A percentile compares a stretch with the other conserved stretches of the same genome.
phyloP scores from a whole-genome alignment of 768 basidiomycete species.

The Hirschioporus abietinus region DNA sequence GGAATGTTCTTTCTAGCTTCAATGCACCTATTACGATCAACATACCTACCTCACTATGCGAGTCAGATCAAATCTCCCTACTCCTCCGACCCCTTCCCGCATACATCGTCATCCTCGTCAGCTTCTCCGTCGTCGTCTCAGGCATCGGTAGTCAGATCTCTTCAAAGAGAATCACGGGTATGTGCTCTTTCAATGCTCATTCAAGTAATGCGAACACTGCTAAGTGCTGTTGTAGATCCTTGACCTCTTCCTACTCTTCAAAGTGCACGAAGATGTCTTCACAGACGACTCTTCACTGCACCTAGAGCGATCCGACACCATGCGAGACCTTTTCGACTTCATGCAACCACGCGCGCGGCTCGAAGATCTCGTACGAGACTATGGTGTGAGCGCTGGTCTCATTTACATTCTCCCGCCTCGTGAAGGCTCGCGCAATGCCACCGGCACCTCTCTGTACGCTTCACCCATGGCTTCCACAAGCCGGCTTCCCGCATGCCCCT shows the following conservation, averaged over 20 bases:
- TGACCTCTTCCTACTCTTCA: slow-evolving; percentile 75
- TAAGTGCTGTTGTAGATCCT: slow-evolving; percentile 58
- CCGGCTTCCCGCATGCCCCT: neutral
- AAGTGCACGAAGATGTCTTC: slow-evolving; percentile 75
- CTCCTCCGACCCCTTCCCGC: slow-evolving; percentile 74
- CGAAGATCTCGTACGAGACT: slow-evolving; percentile 60
- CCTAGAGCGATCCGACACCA: slow-evolving; percentile 60
- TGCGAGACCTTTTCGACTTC: slow-evolving; percentile 75
- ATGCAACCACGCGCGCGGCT: slow-evolving; percentile 66
- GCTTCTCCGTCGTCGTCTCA: neutral
- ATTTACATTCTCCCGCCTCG: slow-evolving; percentile 6
- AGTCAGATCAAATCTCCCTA: slow-evolving; percentile 62
- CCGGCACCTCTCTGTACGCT: neutral
- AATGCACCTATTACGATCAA: slow-evolving; percentile 77
- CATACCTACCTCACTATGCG: slow-evolving; percentile 63
- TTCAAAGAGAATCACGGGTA: neutral
- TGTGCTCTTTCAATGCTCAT: neutral
- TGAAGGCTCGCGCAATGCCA: too few relatives aligned
- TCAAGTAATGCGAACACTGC: slow-evolving; percentile 51
- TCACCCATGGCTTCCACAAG: neutral
- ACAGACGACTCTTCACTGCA: slow-evolving; percentile 70
- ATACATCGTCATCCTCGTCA: slow-evolving; percentile 22
- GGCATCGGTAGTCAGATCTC: neutral
- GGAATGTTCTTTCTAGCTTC: slow-evolving; percentile 39
- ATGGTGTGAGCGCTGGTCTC: slow-evolving; percentile 37